phyloP scores from a whole-genome alignment of 78 protist species.

The Isochrysis galbana region DNA sequence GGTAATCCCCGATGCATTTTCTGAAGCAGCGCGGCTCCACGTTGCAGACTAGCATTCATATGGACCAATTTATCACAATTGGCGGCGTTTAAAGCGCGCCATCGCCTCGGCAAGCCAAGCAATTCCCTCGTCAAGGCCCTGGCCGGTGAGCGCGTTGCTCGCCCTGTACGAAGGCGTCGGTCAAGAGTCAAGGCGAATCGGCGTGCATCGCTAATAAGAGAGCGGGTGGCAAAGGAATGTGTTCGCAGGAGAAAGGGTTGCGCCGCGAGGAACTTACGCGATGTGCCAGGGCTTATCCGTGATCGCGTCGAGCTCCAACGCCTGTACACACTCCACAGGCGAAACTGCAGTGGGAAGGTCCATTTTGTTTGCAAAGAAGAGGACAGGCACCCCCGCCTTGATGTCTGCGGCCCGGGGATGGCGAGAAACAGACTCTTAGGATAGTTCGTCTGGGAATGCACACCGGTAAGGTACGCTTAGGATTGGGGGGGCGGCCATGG shows the following conservation, averaged over 20 bases:
- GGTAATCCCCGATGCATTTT: too few species aligned
- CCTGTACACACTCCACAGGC: conserved; percentile 35
- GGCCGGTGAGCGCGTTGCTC: conserved; percentile 61
- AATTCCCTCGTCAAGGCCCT: conserved; percentile 57
- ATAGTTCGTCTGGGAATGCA: too few species aligned
- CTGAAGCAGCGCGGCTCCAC: too few species aligned
- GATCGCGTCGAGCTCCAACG: conserved; percentile 40
- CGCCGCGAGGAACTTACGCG: too few species aligned
- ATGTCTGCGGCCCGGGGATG: neutral
- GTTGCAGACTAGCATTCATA: too few species aligned
- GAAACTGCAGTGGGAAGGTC: conserved; percentile 58
- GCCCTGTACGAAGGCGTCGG: neutral
- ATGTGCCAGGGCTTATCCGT: conserved; percentile 60
- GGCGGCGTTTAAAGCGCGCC: too few species aligned
- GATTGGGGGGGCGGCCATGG: too few species aligned
- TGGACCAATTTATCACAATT: too few species aligned
- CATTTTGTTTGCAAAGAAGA: conserved; percentile 81
- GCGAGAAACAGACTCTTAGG: neutral
- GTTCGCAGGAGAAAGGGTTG: too few species aligned
- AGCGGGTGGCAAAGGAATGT: too few species aligned
- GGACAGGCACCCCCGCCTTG: conserved; percentile 60
- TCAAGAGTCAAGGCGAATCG: neutral
- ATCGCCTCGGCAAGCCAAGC: conserved; percentile 45
- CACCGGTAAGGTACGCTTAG: too few species aligned
- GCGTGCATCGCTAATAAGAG: neutral